phyloP scores from a whole-genome alignment of 805 yeast species.

The Yamadazyma paraphyllophila region DNA sequence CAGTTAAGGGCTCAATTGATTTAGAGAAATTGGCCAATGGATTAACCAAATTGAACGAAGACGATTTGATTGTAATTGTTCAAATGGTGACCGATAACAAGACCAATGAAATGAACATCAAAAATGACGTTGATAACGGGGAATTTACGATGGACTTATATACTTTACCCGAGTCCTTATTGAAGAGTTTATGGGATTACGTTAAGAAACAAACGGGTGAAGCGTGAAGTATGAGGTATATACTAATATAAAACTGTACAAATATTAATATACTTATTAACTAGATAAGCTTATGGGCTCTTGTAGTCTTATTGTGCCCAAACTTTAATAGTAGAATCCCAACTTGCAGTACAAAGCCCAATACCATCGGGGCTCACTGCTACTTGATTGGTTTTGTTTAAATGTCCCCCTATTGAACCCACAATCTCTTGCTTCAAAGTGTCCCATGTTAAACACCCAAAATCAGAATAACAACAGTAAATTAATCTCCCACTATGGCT shows the following conservation, averaged over 20 bases:
- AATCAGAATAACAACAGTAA: slow-evolving; percentile 73
- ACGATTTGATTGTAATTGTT: slow-evolving; percentile 89
- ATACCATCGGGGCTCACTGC: slow-evolving; percentile 69
- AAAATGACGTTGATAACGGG: slow-evolving; percentile 94
- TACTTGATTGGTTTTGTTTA: slow-evolving; percentile 60
- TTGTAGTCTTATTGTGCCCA: slow-evolving; percentile 43
- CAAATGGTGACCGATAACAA: slow-evolving; percentile 97
- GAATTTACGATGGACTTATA: slow-evolving; percentile 95
- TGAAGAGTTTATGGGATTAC: slow-evolving; percentile 93
- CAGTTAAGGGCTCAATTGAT: slow-evolving; percentile 76
- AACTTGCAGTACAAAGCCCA: slow-evolving; percentile 74
- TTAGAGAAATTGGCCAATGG: slow-evolving; percentile 89
- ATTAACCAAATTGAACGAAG: slow-evolving; percentile 83
- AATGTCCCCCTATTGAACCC: slow-evolving; percentile 59
- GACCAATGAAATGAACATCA: slow-evolving; percentile 92
- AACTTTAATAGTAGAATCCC: slow-evolving; percentile 71
- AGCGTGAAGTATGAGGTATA: slow-evolving; percentile 16
- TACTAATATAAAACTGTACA: slow-evolving; percentile 6
- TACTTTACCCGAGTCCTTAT: slow-evolving; percentile 85
- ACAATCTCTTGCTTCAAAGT: slow-evolving; percentile 60
- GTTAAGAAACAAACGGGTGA: slow-evolving; percentile 66
- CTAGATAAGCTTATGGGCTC: too few relatives aligned
- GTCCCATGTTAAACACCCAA: slow-evolving; percentile 79
- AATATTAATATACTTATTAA: slow-evolving; percentile 4
- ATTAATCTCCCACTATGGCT: slow-evolving; percentile 72